Conservation (phyloP, 352 stramenopile genomes). For the Globisporangium heterothallicum region DNA sequence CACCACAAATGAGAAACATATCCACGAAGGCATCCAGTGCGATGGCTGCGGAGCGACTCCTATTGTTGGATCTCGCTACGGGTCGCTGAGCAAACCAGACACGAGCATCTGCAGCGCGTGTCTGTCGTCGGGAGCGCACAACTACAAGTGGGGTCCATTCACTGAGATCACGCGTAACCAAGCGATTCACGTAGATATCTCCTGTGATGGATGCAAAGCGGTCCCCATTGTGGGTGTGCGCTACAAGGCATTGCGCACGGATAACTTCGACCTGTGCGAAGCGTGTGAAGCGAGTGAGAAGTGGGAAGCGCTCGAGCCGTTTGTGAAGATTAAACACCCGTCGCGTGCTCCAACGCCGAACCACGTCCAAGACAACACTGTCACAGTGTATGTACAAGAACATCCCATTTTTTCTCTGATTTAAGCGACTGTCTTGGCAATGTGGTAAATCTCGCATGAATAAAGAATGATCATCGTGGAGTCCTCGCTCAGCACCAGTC, state of each 20-base stretch:
- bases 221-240: conserved; percentile 47
- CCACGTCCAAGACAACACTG: conserved; percentile 3
- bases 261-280: conserved; percentile 78
- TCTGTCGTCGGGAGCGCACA: conserved; percentile 7
- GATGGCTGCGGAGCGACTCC: conserved; percentile 28
- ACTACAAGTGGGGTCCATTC: conserved; percentile 8
- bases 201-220: conserved; percentile 55
- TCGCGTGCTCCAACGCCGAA: conserved; percentile 39
- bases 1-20: too few relatives aligned
- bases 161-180: conserved; percentile 6
- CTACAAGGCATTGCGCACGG: conserved; percentile 72
- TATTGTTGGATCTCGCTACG: conserved; percentile 32
- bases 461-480: too few relatives aligned
- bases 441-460: too few relatives aligned
- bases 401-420: not conserved
- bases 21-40: conserved; percentile 24
- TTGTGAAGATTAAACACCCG: conserved; percentile 72
- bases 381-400: not conserved
- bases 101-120: conserved; percentile 34
- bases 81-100: conserved; percentile 17
- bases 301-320: conserved; percentile 46
- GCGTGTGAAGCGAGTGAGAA: conserved; percentile 54
- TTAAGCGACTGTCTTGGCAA: too few relatives aligned
- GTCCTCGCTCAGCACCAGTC: too few relatives aligned
- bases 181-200: conserved; percentile 27